phyloP scores from a whole-genome alignment of 2,329 filamentous ascomycete species.

The Emergomyces pasteurianus region DNA sequence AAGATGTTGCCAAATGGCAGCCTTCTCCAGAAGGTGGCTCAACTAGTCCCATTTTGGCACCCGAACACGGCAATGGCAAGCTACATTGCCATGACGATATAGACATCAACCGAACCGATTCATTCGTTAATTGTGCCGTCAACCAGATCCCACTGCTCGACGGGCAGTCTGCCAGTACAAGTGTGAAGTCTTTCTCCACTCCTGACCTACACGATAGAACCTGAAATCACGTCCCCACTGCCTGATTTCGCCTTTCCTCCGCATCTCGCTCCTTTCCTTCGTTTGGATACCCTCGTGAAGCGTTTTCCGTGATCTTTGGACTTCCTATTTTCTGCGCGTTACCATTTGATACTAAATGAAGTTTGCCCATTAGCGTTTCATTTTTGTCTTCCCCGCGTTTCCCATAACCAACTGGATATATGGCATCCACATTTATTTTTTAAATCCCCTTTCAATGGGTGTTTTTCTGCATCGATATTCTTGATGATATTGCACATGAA shows the following conservation, averaged over 20 bases:
- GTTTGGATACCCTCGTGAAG: background rate
- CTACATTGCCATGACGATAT: constrained; percentile 14
- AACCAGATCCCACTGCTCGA: constrained; percentile 29
- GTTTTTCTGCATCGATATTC: background rate
- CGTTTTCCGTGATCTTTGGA: background rate
- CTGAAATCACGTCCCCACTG: constrained; percentile 8
- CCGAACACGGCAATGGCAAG: constrained; percentile 14
- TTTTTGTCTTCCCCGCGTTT: background rate
- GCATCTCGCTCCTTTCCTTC: background rate
- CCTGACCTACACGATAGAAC: constrained; percentile 14
- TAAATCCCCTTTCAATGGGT: background rate
- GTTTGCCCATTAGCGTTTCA: background rate
- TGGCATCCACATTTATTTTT: background rate
- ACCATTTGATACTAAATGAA: background rate
- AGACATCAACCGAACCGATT: constrained; percentile 5
- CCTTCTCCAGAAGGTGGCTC: constrained; percentile 8
- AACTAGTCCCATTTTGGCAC: constrained; percentile 19
- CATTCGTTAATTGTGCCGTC: constrained; percentile 18
- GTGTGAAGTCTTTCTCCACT: constrained; percentile 9
- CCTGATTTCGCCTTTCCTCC: background rate
- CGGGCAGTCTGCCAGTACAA: constrained; percentile 18
- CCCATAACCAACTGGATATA: background rate
- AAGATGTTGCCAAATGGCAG: constrained; percentile 85
- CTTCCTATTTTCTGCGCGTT: background rate
- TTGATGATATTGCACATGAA: background rate